Percentiles rank a stretch among this genome's conserved stretches.
Evolutionary conservation across 169 alveolate genomes (phyloP).

Genomic region (Plasmodium fragile): DNA sequence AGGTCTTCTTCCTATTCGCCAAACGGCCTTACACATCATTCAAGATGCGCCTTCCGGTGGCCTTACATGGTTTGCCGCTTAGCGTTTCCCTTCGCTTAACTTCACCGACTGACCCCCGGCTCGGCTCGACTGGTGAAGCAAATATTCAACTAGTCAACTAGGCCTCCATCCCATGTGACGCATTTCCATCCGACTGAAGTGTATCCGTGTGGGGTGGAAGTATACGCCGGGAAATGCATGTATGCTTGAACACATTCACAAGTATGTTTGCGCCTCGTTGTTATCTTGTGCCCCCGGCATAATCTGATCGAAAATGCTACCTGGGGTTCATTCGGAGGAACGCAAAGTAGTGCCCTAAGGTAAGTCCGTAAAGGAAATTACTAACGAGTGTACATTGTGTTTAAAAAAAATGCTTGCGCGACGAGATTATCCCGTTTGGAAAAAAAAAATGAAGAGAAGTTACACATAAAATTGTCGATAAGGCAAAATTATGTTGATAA

Average conservation of each 20-base stretch:
- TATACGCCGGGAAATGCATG: background rate
- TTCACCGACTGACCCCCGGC: background rate
- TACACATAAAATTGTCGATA: background rate
- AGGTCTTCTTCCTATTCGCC: background rate
- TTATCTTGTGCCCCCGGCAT: background rate
- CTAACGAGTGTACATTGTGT: background rate
- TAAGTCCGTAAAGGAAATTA: background rate
- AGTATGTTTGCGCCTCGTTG: background rate
- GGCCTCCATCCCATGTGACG: background rate
- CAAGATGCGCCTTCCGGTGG: background rate
- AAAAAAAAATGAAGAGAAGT: background rate
- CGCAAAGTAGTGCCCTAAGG: background rate
- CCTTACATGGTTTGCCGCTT: background rate
- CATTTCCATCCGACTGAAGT: background rate
- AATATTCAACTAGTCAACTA: background rate
- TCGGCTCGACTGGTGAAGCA: background rate
- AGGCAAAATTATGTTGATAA: background rate
- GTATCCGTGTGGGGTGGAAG: background rate
- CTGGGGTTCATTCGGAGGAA: background rate
- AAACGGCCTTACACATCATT: background rate
- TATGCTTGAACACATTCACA: background rate
- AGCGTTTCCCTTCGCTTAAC: background rate
- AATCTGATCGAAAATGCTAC: background rate
- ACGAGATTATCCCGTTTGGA: background rate
- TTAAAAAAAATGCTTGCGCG: background rate